These are phyloP conservation scores for Ensete glaucum DNA, from an alignment of 176 grass and related monocot species.

Conservation along the genomic window DNA sequence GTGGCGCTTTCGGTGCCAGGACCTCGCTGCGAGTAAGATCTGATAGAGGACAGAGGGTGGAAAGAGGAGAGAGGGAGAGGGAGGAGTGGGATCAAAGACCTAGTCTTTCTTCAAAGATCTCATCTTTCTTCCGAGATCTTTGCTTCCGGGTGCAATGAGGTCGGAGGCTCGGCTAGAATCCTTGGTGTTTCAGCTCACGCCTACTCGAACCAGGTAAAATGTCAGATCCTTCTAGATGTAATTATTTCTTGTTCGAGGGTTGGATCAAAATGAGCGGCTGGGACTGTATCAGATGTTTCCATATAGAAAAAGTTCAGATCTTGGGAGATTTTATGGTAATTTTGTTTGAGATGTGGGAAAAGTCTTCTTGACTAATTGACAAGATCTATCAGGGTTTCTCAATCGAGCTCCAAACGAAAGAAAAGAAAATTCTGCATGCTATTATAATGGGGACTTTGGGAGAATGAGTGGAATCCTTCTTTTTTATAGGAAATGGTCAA, in stretches of 20 bases:
- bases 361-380: background rate
- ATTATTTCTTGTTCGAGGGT: background rate
- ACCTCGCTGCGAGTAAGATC: slow-evolving; percentile 16
- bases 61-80: background rate
- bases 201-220: slow-evolving; percentile 75
- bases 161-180: slow-evolving; percentile 59
- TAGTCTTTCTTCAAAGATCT: background rate
- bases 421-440: background rate
- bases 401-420: background rate
- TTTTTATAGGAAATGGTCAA: background rate
- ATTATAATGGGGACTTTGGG: background rate
- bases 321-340: background rate
- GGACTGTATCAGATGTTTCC: background rate
- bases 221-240: slow-evolving; percentile 16
- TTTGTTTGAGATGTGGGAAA: background rate
- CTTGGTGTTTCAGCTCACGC: slow-evolving; percentile 84
- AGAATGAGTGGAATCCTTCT: background rate
- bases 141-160: slow-evolving; percentile 37
- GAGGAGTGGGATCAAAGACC: background rate
- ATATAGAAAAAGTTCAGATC: background rate
- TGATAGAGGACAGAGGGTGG: slow-evolving; percentile 2
- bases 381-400: background rate
- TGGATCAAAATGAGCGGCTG: background rate
- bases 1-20: background rate
- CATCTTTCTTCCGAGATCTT: slow-evolving; percentile 3